These are phyloP conservation scores for Xylariaceae sp. DNA, from an alignment of 2,329 filamentous ascomycete genomes.

Conservation along the genomic window DNA sequence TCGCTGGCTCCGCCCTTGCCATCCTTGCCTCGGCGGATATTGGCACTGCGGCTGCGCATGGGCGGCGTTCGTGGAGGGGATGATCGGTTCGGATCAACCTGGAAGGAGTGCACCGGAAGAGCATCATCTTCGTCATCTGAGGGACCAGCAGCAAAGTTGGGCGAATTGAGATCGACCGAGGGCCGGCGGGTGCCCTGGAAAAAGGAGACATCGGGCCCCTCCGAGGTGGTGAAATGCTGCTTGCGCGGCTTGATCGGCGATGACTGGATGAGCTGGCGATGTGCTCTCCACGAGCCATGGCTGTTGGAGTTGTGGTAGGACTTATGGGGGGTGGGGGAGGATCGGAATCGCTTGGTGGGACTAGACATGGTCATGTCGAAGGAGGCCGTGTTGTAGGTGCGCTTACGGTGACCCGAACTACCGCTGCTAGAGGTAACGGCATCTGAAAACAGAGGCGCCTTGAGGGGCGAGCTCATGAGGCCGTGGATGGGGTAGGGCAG, in stretches of 20 bases:
- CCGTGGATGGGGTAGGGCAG: slow-evolving; percentile 65
- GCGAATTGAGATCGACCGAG: slow-evolving; percentile 58
- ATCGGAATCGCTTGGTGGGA: slow-evolving; percentile 68
- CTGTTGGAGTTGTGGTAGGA: slow-evolving; percentile 44
- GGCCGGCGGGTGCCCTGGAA: slow-evolving; percentile 70
- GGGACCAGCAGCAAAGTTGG: slow-evolving; percentile 60
- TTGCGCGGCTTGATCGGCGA: slow-evolving; percentile 80
- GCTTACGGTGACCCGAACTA: slow-evolving; percentile 64
- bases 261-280: slow-evolving; percentile 75
- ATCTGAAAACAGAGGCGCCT: slow-evolving; percentile 78
- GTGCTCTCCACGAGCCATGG: slow-evolving; percentile 71
- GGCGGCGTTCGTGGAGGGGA: slow-evolving; percentile 86
- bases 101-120: slow-evolving; percentile 73
- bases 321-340: slow-evolving; percentile 60
- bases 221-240: slow-evolving; percentile 69
- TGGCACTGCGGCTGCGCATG: slow-evolving; percentile 52
- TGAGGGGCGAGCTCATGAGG: slow-evolving; percentile 82
- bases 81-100: slow-evolving; percentile 61
- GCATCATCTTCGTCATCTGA: slow-evolving; percentile 83
- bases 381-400: slow-evolving; percentile 54
- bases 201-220: slow-evolving; percentile 73
- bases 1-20: slow-evolving; percentile 36
- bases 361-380: slow-evolving; percentile 57
- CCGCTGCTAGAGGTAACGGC: slow-evolving; percentile 69
- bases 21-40: slow-evolving; percentile 47